Percentiles rank a stretch among this genome's conserved stretches.
Evolutionary conservation across 2,329 filamentous ascomycete genomes (phyloP).

Genomic region (Didymella arachidicola): DNA sequence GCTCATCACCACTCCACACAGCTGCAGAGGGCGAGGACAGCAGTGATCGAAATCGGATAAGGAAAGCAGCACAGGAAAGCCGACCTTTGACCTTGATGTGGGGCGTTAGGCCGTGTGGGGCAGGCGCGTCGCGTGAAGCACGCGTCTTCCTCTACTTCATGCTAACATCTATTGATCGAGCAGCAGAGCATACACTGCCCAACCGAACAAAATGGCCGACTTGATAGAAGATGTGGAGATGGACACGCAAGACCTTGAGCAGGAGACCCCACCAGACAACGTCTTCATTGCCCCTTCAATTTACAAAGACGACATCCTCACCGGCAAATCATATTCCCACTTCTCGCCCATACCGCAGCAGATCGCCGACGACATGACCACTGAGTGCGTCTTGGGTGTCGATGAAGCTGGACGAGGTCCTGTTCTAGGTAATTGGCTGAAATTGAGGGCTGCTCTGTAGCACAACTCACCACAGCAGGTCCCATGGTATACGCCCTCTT

Average conservation of each 20-base stretch:
- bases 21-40: too few species aligned
- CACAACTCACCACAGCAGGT: constrained; percentile 54
- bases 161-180: neutral
- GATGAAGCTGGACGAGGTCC: constrained; percentile 95
- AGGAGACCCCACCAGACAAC: constrained; percentile 46
- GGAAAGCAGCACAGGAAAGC: neutral
- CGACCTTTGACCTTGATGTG: neutral
- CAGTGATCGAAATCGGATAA: too few species aligned
- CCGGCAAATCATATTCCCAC: constrained; percentile 58
- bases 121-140: constrained; percentile 42
- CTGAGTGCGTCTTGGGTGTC: constrained; percentile 81
- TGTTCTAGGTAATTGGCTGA: constrained; percentile 72
- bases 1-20: too few species aligned
- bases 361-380: constrained; percentile 54
- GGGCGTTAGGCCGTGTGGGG: constrained; percentile 32
- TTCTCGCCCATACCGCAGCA: constrained; percentile 55
- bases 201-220: constrained; percentile 35
- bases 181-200: neutral
- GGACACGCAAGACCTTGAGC: constrained; percentile 47
- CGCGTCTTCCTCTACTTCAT: constrained; percentile 28
- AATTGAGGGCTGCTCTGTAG: neutral
- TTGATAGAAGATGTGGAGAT: constrained; percentile 41
- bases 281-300: constrained; percentile 60
- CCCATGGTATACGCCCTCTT: constrained; percentile 75
- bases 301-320: constrained; percentile 48